These are phyloP conservation scores for Cytidiella melzeri DNA, from an alignment of 768 basidiomycete genomes.

Conservation along the genomic window DNA sequence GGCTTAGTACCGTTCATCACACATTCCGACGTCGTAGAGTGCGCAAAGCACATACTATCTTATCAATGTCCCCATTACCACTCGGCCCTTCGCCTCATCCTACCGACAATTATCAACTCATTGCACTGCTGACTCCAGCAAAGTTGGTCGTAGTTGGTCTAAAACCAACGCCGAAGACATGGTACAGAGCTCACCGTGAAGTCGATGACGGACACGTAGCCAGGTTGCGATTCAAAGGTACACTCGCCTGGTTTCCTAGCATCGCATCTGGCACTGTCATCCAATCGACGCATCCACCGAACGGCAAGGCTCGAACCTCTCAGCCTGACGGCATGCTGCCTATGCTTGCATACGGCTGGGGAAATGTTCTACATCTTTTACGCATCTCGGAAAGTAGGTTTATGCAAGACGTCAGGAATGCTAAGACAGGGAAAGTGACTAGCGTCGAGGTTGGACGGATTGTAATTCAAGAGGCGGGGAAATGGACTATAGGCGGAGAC, in stretches of 20 bases:
- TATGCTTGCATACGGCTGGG: conserved; percentile 83
- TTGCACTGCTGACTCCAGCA: conserved; percentile 81
- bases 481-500: conserved; percentile 54
- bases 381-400: conserved; percentile 55
- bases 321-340: conserved; percentile 39
- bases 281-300: conserved; percentile 13
- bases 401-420: conserved; percentile 42
- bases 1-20: conserved; percentile 13
- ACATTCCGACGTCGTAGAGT: conserved; percentile 40
- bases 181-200: conserved; percentile 70
- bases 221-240: conserved; percentile 48
- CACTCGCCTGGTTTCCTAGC: conserved; percentile 81
- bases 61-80: conserved; percentile 79
- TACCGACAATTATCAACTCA: conserved; percentile 73
- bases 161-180: conserved; percentile 88
- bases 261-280: conserved; percentile 23
- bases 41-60: conserved; percentile 53
- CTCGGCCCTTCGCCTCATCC: conserved; percentile 67
- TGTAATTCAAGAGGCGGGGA: conserved; percentile 52
- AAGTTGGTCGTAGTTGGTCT: conserved; percentile 93
- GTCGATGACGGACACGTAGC: conserved; percentile 34
- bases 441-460: conserved; percentile 61
- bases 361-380: conserved; percentile 55
- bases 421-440: conserved; percentile 53
- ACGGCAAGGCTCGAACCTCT: conserved; percentile 15